These are phyloP conservation scores for Marvania coccoides DNA, from an alignment of 139 green algal genomes.

Conservation along the genomic window DNA sequence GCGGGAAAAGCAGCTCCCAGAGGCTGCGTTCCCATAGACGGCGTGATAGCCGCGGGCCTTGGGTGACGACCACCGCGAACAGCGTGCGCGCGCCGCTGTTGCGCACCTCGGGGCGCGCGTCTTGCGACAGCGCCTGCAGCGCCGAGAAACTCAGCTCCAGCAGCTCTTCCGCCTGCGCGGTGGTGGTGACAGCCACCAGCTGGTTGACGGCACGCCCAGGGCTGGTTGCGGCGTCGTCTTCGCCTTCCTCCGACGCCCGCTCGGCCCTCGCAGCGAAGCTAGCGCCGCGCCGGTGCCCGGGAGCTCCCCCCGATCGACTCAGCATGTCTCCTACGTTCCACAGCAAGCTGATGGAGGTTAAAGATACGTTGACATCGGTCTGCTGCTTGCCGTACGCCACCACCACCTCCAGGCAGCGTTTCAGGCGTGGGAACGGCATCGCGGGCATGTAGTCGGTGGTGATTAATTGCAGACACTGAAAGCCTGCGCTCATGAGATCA, in stretches of 20 bases:
- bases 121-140: slow-evolving; percentile 32
- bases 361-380: slow-evolving; percentile 78
- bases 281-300: slow-evolving; percentile 1
- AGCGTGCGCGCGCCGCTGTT: slow-evolving; percentile 80
- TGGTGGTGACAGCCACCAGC: neutral
- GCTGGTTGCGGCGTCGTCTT: neutral
- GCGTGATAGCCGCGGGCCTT: slow-evolving; percentile 49
- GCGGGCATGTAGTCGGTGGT: slow-evolving; percentile 58
- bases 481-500: slow-evolving; percentile 48
- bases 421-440: slow-evolving; percentile 38
- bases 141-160: slow-evolving; percentile 38
- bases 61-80: slow-evolving; percentile 68
- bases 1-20: slow-evolving; percentile 74
- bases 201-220: neutral
- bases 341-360: slow-evolving; percentile 80
- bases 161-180: slow-evolving; percentile 37
- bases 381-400: slow-evolving; percentile 54
- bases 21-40: slow-evolving; percentile 60
- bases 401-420: slow-evolving; percentile 50
- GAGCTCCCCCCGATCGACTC: slow-evolving; percentile 14
- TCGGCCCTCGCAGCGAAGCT: neutral
- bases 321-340: slow-evolving; percentile 83
- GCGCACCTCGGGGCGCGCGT: slow-evolving; percentile 61
- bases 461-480: slow-evolving; percentile 63
- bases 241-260: neutral